Percentiles rank a stretch among this genome's conserved stretches.
These are phyloP conservation scores for Tympanopsis confertula DNA, from an alignment of 2,329 filamentous ascomycete species.

Conservation along the genomic window DNA sequence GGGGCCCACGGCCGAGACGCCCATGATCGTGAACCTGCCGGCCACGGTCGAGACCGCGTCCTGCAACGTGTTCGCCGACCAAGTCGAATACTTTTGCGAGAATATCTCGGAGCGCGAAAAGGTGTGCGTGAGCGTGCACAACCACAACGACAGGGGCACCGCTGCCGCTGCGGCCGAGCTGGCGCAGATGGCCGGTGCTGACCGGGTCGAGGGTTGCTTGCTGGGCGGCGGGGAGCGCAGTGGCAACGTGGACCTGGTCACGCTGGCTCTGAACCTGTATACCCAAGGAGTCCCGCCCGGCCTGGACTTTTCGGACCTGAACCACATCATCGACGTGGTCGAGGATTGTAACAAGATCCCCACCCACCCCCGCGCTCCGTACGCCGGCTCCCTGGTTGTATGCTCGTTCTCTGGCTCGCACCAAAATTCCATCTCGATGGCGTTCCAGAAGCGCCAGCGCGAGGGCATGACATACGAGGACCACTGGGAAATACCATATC, in stretches of 20 bases:
- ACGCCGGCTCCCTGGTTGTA: conserved; percentile 82
- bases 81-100: conserved; percentile 89
- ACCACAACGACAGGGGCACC: conserved; percentile 88
- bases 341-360: conserved; percentile 93
- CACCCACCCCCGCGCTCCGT: conserved; percentile 78
- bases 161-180: conserved; percentile 82
- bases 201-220: conserved; percentile 85
- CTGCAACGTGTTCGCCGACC: conserved; percentile 89
- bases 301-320: conserved; percentile 85
- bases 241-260: conserved; percentile 90
- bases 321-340: conserved; percentile 74
- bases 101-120: conserved; percentile 77
- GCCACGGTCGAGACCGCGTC: conserved; percentile 93
- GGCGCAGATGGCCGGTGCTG: conserved; percentile 90
- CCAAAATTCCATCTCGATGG: conserved; percentile 94
- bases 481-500: conserved; percentile 77
- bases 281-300: conserved; percentile 79
- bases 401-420: conserved; percentile 86
- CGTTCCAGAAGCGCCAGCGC: conserved; percentile 60
- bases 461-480: conserved; percentile 47
- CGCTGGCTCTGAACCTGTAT: conserved; percentile 84
- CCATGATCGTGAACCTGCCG: conserved; percentile 92
- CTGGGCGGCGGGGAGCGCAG: conserved; percentile 94
- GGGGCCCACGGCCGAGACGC: conserved; percentile 67
- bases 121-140: conserved; percentile 79